Evolutionary conservation across 805 yeast species (phyloP).

Genomic region (Kodamaea restingae): DNA sequence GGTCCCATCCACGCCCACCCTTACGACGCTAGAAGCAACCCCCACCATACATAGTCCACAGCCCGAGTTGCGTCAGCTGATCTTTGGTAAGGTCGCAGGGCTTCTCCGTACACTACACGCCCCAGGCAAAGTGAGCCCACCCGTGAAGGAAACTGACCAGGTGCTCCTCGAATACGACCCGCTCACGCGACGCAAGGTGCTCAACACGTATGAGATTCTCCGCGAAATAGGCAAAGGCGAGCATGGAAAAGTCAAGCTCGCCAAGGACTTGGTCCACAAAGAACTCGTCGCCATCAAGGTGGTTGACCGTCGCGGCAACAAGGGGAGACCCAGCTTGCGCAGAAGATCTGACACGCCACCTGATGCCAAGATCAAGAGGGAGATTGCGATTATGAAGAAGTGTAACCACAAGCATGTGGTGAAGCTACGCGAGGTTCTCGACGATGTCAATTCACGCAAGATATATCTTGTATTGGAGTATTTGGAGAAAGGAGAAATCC

Average conservation of each 20-base stretch:
- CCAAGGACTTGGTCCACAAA: conserved; percentile 60
- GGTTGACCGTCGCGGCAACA: conserved; percentile 61
- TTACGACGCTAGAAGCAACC: conserved; percentile 1
- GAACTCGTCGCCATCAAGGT: conserved; percentile 89
- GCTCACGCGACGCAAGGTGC: conserved; percentile 67
- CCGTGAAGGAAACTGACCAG: conserved; percentile 77
- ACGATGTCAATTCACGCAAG: conserved; percentile 77
- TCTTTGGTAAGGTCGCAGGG: conserved; percentile 32
- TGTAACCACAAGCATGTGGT: conserved; percentile 43
- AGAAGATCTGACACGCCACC: conserved; percentile 20
- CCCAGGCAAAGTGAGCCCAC: conserved; percentile 1
- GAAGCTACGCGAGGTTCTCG: conserved; percentile 60
- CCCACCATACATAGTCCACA: no score
- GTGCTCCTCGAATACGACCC: conserved; percentile 89
- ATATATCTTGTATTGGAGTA: conserved; percentile 89
- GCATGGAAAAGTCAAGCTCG: conserved; percentile 96
- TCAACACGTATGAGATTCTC: conserved; percentile 86
- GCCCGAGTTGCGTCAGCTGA: conserved; percentile 18
- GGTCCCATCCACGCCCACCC: background rate
- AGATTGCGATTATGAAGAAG: conserved; percentile 46
- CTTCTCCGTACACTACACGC: conserved; percentile 17
- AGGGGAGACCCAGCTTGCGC: conserved; percentile 30
- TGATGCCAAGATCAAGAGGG: conserved; percentile 36
- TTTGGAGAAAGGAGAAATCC: conserved; percentile 84
- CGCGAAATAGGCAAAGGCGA: conserved; percentile 93